Evolutionary conservation across 768 basidiomycete genomes (phyloP).

Genomic region (Lyophyllum decastes): DNA sequence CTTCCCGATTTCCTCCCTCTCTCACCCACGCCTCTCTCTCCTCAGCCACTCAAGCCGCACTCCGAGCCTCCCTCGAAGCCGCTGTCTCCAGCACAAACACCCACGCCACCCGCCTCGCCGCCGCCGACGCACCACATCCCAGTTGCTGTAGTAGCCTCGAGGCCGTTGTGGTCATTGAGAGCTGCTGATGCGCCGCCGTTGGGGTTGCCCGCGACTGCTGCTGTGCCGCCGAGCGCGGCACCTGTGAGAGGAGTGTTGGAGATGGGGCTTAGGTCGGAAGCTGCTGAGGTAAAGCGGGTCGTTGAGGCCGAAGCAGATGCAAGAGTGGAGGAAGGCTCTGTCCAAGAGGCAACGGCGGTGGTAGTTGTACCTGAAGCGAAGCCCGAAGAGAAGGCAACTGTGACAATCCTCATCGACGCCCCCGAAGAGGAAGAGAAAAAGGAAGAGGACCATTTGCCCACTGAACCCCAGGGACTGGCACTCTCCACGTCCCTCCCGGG

Average conservation of each 20-base stretch:
- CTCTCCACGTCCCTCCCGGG: constrained; percentile 17
- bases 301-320: not conserved
- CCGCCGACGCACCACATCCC: constrained; percentile 15
- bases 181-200: constrained; percentile 44
- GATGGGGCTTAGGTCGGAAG: no score
- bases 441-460: not conserved
- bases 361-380: no score
- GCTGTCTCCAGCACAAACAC: constrained; percentile 29
- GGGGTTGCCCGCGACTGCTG: constrained; percentile 26
- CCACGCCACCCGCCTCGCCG: constrained; percentile 47
- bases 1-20: constrained; percentile 28
- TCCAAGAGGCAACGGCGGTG: no score
- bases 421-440: not conserved
- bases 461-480: not conserved
- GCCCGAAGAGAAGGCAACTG: not conserved
- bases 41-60: not conserved
- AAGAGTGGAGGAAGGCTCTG: not conserved
- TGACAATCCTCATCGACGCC: not conserved
- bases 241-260: no score
- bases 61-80: not conserved
- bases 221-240: not conserved
- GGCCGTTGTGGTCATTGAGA: constrained; percentile 42
- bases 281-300: no score
- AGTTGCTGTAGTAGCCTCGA: not conserved
- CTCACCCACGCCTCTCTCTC: constrained; percentile 14